phyloP scores from a whole-genome alignment of 352 stramenopile species.

The Pythium aristosporum region DNA sequence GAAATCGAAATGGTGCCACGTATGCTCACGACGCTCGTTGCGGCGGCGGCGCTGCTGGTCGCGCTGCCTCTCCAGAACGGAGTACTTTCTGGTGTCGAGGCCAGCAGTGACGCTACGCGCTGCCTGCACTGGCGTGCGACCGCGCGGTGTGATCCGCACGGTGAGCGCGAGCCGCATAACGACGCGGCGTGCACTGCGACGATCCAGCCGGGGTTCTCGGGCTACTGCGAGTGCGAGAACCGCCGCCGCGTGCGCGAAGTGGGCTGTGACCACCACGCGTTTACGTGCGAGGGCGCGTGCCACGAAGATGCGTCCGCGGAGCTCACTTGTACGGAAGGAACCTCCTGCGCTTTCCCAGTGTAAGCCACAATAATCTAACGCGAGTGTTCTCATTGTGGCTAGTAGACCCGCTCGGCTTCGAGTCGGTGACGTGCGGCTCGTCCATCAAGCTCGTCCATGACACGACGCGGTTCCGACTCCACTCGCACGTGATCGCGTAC shows the following conservation, averaged over 20 bases:
- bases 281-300: slow-evolving; percentile 74
- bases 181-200: slow-evolving; percentile 54
- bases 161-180: slow-evolving; percentile 56
- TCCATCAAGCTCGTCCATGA: slow-evolving; percentile 86
- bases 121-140: slow-evolving; percentile 79
- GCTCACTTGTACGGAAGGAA: slow-evolving; percentile 47
- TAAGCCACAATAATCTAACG: too few species aligned
- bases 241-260: slow-evolving; percentile 79
- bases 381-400: background rate
- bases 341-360: too few species aligned
- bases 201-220: slow-evolving; percentile 50
- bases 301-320: slow-evolving; percentile 67
- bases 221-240: slow-evolving; percentile 80
- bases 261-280: slow-evolving; percentile 71
- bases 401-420: slow-evolving; percentile 67
- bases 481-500: slow-evolving; percentile 85
- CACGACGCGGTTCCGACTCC: slow-evolving; percentile 64
- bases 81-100: background rate
- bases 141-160: slow-evolving; percentile 64
- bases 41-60: slow-evolving; percentile 14
- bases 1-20: slow-evolving; percentile 21
- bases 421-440: slow-evolving; percentile 81
- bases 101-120: slow-evolving; percentile 16
- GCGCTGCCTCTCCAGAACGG: background rate
- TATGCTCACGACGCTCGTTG: slow-evolving; percentile 22